Evolutionary conservation across 2,329 filamentous ascomycete species (phyloP), one percentile per base, ranked within the genome.

Genomic region (Bipolaris zeicola): DNA sequence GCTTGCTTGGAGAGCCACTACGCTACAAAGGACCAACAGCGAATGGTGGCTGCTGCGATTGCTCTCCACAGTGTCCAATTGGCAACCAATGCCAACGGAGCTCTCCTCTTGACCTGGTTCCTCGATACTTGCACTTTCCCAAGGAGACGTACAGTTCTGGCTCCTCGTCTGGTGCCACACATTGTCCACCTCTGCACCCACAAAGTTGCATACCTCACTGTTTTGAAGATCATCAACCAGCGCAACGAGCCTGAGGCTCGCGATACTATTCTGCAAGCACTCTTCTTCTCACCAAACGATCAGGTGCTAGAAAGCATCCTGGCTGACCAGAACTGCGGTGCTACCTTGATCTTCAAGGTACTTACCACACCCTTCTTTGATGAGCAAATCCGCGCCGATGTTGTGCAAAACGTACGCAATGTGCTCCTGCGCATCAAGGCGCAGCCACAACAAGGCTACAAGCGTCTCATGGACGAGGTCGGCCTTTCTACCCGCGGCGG

Each of bases 201-300:
- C 82, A 98, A 98, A 82, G 94, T 99, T 53, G 95, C 95, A 0
- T 98, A 98, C 72, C 83, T 98, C 59, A 99, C 95, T 0, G 94
- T 99, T 1, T 82, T 99, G 55, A 99, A 99, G 81, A 92, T 98
- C 48, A 96, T 99, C 77, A 99, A 99, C 75, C 95, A 99, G 77
- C 92, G 96, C 73, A 91, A 93, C 33, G 95, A 99, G 78, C 84
- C 91, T 0, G 94, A 98, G 60, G 95, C 95, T 3, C 87, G 95
- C 11, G 94, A 99, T 70, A 90, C 86, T 45, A 91, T 99, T 37
- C 82, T 98, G 38, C 89, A 92, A 74, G 93, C 94, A 2, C 81
- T 99, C 33, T 98, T 99, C 83, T 96, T 96, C 78, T 92, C 91
- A 7, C 85, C 87, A 2, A 91, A 94, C 60, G 91, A 98, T 68